Evolutionary conservation across 495 filamentous ascomycete genomes (phyloP), one percentile per base, ranked within the genome.

Genomic region (Penicillium fimorum): DNA sequence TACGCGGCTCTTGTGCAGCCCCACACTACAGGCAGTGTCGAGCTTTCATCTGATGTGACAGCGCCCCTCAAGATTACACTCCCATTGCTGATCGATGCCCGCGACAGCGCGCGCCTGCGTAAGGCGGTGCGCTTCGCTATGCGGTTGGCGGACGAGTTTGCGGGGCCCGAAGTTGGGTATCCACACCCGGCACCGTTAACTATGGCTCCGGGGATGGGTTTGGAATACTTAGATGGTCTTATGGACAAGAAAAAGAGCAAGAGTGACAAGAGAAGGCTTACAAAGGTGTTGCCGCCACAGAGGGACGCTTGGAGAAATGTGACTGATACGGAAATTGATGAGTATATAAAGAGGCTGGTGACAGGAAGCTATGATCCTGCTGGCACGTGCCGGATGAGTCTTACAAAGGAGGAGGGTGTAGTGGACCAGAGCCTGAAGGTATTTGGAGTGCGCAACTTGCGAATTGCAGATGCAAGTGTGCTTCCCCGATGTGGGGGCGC

Each of bases 381-480:
- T 12, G 47, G 47, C 13, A 50, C 47, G 13, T 50, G 47, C 9
- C 47, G 47, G 20, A 50, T 50, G 33, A 40, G 47, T 12, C 47
- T 50, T 11, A 38, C 33, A n/a, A 24, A 33, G 15, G 33, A 50
- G 6, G 47, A 38, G 6, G 47, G 47, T 25, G 47, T 50, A 7
- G 47, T 38, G 8, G 47, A 40, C 11, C 47, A 50, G 22, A 25
- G 0, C 20, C 13, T 50, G 47, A 50, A 38, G 22, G 47, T 50
- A 10, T 20, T 40, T 17, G 47, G 47, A 1, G 47, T 50, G 24
- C 22, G 20, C 18, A 50, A 50, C 12, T 40, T 50, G 33, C 47
- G 47, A 50, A 20, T 50, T 40, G 47, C 47, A 20, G 47, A 38
- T 17, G 47, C 47, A 11, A 50, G 33, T 38, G 47, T 50, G 22